Base-by-base conservation (phyloP, 208 protist genomes). In the Acanthamoeba lugdunensis region DNA sequence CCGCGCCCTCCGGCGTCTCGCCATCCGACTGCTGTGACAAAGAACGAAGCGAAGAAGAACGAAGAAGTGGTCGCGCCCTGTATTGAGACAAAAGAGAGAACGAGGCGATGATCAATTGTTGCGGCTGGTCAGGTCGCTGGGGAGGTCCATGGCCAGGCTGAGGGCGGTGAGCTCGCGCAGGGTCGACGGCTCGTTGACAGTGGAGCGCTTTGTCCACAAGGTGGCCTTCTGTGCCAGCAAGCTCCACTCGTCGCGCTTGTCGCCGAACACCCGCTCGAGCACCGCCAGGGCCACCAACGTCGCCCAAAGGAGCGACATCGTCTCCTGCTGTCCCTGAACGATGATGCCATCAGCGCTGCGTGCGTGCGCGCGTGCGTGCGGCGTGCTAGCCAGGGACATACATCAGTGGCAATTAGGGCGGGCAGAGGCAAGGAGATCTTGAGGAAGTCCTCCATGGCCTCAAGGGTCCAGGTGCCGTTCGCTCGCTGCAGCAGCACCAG, bases 221-320 rank as follows among this genome's bases (percentile, higher is more conserved):
- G 23, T 75, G 67, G 77, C 50, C 77, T 85, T 85, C n/a, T 85
- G 45, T 2, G 77, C 77, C 45, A 85, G 77, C 23, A 85, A 33
- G 23, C 25, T 8, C 77, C 77, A 85, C 50, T 85, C 77, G 25
- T 45, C 45, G 21, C 28, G 18, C 50, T 85, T 45, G 45, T 54
- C 37, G 25, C n/a, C n/a, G n/a, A 85, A 85, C 25, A 85, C 25
- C 7, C 37, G 41, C 77, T 45, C 77, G 28, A 85, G 28, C 50
- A 58, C 45, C 21, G 77, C 77, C 21, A 85, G 77, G 25, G 45
- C 77, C 77, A 85, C 37, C 77, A 85, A 4, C 2, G 77, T 61
- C 21, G 77, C 77, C 77, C 77, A 85, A 45, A 85, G 23, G 67
- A 75, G 23, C 67, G 13, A 18, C 30, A 23, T 28, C 67, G 18